These are phyloP conservation scores for Fonsecaea monophora DNA, from an alignment of 2,329 filamentous ascomycete species.

Conservation along the genomic window DNA sequence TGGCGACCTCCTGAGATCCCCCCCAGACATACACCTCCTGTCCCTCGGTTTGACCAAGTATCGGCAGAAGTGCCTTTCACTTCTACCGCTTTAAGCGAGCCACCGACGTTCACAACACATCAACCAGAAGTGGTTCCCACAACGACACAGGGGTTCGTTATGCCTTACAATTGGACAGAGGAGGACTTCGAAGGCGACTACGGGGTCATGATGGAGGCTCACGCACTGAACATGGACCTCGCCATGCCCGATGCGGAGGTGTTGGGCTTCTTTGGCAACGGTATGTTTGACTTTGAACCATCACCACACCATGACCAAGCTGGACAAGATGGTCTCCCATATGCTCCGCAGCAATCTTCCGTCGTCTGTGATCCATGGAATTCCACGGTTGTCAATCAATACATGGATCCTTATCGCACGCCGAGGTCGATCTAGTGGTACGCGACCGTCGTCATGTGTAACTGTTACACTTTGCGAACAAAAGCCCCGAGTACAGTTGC, in stretches of 20 bases:
- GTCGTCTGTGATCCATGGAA: conserved; percentile 5
- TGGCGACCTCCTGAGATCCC: conserved; percentile 12
- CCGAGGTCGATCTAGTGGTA: conserved; percentile 4
- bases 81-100: background rate
- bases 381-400: conserved; percentile 3
- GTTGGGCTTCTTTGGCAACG: conserved; percentile 23
- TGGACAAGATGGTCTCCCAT: background rate
- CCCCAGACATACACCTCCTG: background rate
- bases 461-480: background rate
- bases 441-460: background rate
- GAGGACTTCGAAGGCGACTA: conserved; percentile 25
- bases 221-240: conserved; percentile 33
- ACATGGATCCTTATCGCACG: conserved; percentile 9
- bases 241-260: conserved; percentile 25
- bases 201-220: conserved; percentile 28
- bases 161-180: conserved; percentile 15
- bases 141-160: background rate
- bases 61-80: background rate
- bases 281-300: conserved; percentile 21
- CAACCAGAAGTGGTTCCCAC: background rate
- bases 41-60: background rate
- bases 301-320: conserved; percentile 16
- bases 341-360: background rate
- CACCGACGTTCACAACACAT: background rate
- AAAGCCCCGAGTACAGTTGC: no score